phyloP scores from a whole-genome alignment of 768 basidiomycete species.

The Cyathus striatus region DNA sequence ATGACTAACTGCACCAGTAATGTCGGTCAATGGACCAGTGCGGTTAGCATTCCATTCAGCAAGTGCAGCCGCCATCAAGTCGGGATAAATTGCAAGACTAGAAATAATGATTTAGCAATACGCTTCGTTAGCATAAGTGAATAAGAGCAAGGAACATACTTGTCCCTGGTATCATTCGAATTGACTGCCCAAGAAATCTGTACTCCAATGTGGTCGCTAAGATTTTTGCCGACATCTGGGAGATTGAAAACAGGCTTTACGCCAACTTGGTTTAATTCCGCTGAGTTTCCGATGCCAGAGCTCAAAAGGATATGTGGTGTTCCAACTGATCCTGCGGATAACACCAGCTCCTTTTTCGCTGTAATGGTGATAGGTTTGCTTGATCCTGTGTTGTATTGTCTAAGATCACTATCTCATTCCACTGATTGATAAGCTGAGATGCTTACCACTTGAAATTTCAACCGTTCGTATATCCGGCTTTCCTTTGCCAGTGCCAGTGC shows the following conservation, averaged over 20 bases:
- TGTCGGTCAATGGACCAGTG: neutral
- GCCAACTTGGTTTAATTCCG: constrained; percentile 9
- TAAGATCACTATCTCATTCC: neutral
- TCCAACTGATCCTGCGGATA: constrained; percentile 22
- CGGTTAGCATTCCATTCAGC: neutral
- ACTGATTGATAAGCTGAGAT: neutral
- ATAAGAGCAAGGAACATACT: no score
- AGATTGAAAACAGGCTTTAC: constrained; percentile 11
- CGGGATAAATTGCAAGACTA: no score
- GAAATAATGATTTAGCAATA: no score
- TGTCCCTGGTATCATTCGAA: no score
- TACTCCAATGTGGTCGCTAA: constrained; percentile 17
- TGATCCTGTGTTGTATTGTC: constrained; percentile 5
- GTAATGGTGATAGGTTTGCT: constrained; percentile 29
- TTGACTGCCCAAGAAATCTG: no score
- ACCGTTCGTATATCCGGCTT: no score
- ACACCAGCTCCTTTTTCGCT: constrained; percentile 44
- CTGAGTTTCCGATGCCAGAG: constrained; percentile 18
- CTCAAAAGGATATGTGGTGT: constrained; percentile 18
- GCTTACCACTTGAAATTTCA: no score
- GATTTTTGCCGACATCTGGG: constrained; percentile 17
- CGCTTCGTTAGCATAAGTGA: no score
- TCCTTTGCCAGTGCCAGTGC: constrained; percentile 7
- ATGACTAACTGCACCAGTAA: neutral
- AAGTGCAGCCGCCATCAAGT: no score